Conservation (phyloP, 2,329 filamentous ascomycete genomes). For the Fusarium sp. region DNA sequence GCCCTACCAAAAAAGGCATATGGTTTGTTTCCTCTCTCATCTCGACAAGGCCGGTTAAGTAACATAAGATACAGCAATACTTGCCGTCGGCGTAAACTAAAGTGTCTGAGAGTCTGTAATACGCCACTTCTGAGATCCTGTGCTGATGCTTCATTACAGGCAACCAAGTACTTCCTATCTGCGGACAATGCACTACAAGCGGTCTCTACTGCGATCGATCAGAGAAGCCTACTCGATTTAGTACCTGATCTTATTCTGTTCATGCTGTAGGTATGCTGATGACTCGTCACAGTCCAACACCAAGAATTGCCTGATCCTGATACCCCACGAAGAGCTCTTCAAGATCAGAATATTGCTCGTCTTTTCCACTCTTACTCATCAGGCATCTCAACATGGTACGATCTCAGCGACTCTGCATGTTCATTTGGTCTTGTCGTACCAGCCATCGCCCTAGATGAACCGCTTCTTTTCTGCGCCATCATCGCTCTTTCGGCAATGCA, state of each 20-base stretch:
- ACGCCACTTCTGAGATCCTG: neutral
- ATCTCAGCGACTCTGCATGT: constrained; percentile 57
- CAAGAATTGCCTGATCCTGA: constrained; percentile 19
- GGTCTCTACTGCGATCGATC: constrained; percentile 54
- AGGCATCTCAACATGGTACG: constrained; percentile 61
- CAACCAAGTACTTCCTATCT: constrained; percentile 52
- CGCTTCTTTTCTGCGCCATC: constrained; percentile 60
- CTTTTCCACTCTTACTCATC: constrained; percentile 58
- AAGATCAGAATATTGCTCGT: constrained; percentile 50
- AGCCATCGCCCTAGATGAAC: constrained; percentile 53
- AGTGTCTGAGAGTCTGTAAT: constrained; percentile 46
- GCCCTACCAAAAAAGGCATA: constrained; percentile 40
- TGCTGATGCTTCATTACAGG: constrained; percentile 44
- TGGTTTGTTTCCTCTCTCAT: constrained; percentile 7
- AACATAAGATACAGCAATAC: constrained; percentile 49
- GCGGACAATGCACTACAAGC: constrained; percentile 50
- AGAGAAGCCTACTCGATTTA: constrained; percentile 33
- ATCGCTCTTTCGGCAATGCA: constrained; percentile 62
- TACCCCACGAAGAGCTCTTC: constrained; percentile 49
- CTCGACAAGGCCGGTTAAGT: neutral
- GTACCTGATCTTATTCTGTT: neutral
- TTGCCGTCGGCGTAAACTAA: constrained; percentile 55
- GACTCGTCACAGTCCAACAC: constrained; percentile 14
- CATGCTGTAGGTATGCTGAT: neutral
- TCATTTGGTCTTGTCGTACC: constrained; percentile 56